Conservation (phyloP, 2,329 filamentous ascomycete genomes). For the Microdochium nivale region DNA sequence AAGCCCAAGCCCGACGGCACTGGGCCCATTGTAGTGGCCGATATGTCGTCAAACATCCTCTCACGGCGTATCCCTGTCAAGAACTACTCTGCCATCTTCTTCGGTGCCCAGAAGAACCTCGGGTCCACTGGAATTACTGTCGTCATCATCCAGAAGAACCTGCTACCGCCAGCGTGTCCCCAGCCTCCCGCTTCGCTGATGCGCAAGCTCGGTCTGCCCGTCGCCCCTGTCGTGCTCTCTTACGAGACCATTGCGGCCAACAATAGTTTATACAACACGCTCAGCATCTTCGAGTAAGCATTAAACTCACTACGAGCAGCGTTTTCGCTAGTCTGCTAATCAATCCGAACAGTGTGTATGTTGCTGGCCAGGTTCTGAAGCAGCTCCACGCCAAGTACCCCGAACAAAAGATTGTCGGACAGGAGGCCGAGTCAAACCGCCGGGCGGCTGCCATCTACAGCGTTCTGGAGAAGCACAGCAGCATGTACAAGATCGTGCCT, state of each 20-base stretch:
- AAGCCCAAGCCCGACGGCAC: constrained; percentile 49
- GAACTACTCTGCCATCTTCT: constrained; percentile 82
- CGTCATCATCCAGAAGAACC: constrained; percentile 70
- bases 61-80: constrained; percentile 67
- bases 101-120: constrained; percentile 91
- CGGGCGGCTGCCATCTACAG: constrained; percentile 74
- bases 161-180: constrained; percentile 59
- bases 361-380: constrained; percentile 82
- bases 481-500: constrained; percentile 71
- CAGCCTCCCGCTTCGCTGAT: constrained; percentile 63
- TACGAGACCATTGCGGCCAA: constrained; percentile 85
- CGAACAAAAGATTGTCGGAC: constrained; percentile 59
- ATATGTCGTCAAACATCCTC: constrained; percentile 94
- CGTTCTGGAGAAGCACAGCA: constrained; percentile 63
- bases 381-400: constrained; percentile 58
- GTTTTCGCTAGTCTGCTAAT: constrained; percentile 4
- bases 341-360: constrained; percentile 57
- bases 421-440: constrained; percentile 62
- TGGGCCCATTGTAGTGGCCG: constrained; percentile 72
- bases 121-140: constrained; percentile 81
- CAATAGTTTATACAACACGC: constrained; percentile 91
- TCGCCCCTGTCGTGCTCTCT: constrained; percentile 71
- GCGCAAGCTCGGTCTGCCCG: constrained; percentile 64
- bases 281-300: constrained; percentile 77
- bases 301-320: no score